Evolutionary conservation across 257 asterid species (phyloP), one percentile per base, ranked within the genome.

Genomic region (Lavandula angustifolia): DNA sequence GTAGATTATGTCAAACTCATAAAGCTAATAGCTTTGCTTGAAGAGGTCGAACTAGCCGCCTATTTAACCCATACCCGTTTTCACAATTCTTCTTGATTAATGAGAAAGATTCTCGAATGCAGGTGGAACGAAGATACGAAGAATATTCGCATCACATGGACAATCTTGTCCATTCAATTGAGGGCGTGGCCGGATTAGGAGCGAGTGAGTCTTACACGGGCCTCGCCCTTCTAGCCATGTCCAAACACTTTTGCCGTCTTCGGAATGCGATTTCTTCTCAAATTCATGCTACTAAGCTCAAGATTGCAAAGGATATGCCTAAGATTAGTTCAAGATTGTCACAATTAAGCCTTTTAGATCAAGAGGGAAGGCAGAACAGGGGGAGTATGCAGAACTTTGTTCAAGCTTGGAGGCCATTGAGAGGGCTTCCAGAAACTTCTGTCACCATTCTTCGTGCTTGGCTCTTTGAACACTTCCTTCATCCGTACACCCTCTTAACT

Each of bases 381-480:
- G 50, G 55, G 9, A 49, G 80, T 14, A 29, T 84, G 69, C 95
- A 83, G 14, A 76, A 57, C 46, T 69, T 83, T 0, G 59, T 82
- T 6, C 96, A 90, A 54, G 79, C 89, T 2, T 91, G 94, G 95
- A 71, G 95, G 59, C 96, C 95, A 1, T 78, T 88, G 48, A 67
- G 98, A 68, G 99, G 99, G 11, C 76, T 94, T 0, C 99, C 99
- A 0, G 98, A 85, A 70, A 91, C 81, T 31, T 86, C 98, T 0
- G 96, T 94, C 2, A 72, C 89, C 0, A 72, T 86, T 58, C 96
- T 94, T 31, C 96, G 99, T 3, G 80, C 95, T 67, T 94, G 99
- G 99, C 92, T 94, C 12, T 94, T 94, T 66, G 95, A 91, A 67
- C 98, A 94, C 73, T 94, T 94, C 50, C 86, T 94, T 14, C 91